phyloP scores from a whole-genome alignment of 106 monocot genomes.

The Ottelia alismoides region DNA sequence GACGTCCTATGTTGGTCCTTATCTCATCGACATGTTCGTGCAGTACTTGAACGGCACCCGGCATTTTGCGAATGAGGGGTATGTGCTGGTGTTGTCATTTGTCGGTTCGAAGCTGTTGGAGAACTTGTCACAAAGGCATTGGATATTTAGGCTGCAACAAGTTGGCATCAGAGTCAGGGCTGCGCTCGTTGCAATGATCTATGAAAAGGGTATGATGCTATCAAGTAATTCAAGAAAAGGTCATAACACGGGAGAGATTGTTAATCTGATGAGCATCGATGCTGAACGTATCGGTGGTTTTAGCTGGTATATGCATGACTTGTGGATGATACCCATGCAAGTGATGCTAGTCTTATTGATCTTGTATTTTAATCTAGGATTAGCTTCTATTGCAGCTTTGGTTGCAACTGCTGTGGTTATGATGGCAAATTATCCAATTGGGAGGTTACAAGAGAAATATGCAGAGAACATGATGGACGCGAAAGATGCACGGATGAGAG shows the following conservation, averaged over 20 bases:
- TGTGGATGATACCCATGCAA: slow-evolving; percentile 79
- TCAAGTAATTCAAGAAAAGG: slow-evolving; percentile 59
- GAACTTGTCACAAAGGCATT: slow-evolving; percentile 61
- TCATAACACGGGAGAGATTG: slow-evolving; percentile 64
- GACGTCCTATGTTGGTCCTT: slow-evolving; percentile 77
- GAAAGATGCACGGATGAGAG: slow-evolving; percentile 82
- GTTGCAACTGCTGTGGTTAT: slow-evolving; percentile 54
- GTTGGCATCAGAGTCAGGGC: slow-evolving; percentile 40
- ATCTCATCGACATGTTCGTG: slow-evolving; percentile 66
- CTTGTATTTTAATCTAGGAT: slow-evolving; percentile 48
- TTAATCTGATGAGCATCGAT: slow-evolving; percentile 84
- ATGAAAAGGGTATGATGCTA: slow-evolving; percentile 60
- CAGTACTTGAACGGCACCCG: slow-evolving; percentile 52
- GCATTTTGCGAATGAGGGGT: slow-evolving; percentile 38
- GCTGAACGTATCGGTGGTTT: slow-evolving; percentile 54
- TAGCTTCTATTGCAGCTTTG: slow-evolving; percentile 66
- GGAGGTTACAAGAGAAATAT: slow-evolving; percentile 57
- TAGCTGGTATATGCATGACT: slow-evolving; percentile 75
- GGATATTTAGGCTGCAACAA: slow-evolving; percentile 65
- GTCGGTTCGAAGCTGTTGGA: slow-evolving; percentile 64
- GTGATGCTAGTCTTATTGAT: slow-evolving; percentile 48
- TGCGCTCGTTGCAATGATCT: slow-evolving; percentile 50
- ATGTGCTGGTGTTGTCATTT: slow-evolving; percentile 50
- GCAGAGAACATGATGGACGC: slow-evolving; percentile 74
- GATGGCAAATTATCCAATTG: slow-evolving; percentile 59